Percentiles rank a stretch among this genome's conserved stretches.
Evolutionary conservation across 2,329 filamentous ascomycete species (phyloP).

Genomic region (Mariannaea sp.): DNA sequence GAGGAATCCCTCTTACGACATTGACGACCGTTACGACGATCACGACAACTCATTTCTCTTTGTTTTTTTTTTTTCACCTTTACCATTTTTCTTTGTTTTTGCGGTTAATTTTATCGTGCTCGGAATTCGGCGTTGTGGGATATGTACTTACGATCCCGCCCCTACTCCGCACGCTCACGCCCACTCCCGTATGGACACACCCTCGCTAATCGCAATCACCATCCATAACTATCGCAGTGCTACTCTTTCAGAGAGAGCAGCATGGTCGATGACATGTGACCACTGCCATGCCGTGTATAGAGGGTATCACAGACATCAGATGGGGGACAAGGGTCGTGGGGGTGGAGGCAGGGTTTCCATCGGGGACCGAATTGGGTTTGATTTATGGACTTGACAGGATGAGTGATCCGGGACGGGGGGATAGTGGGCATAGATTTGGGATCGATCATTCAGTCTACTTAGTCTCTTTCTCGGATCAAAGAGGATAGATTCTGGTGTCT

Average conservation of each 20-base stretch:
- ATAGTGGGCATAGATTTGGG: conserved; percentile 1
- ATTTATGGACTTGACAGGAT: conserved; percentile 16
- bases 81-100: conserved; percentile 19
- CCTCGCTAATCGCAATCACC: not conserved
- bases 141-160: conserved; percentile 11
- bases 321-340: conserved; percentile 25
- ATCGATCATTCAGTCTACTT: conserved; percentile 9
- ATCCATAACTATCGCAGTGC: not conserved
- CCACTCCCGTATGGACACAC: conserved; percentile 7
- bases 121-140: conserved; percentile 34
- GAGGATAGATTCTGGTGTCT: not conserved
- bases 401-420: conserved; percentile 12
- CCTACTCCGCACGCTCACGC: not conserved
- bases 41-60: conserved; percentile 28
- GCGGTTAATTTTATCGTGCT: conserved; percentile 26
- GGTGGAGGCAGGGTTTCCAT: conserved; percentile 20
- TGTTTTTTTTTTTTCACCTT: conserved; percentile 28
- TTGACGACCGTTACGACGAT: conserved; percentile 39
- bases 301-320: conserved; percentile 20
- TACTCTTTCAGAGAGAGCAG: conserved; percentile 17
- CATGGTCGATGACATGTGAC: conserved; percentile 24
- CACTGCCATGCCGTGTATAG: conserved; percentile 23
- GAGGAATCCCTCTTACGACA: conserved; percentile 34
- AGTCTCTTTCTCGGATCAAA: not conserved
- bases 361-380: conserved; percentile 17